Evolutionary conservation across 1,139 yeast genomes (phyloP).

Genomic region (Yamadazyma siamensis): DNA sequence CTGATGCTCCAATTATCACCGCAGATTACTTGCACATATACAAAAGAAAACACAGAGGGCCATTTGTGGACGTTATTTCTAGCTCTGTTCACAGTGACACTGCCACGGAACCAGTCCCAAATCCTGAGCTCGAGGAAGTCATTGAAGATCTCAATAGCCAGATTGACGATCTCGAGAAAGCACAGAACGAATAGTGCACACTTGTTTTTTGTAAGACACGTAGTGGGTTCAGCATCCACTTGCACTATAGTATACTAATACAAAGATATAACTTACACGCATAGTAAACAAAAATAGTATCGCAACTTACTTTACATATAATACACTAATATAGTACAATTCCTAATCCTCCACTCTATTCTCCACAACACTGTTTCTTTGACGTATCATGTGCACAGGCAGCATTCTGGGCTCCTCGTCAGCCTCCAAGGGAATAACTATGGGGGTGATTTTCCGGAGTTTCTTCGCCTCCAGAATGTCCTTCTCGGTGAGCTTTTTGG

Average conservation of each 20-base stretch:
- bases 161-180: slow-evolving; percentile 15
- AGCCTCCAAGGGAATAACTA: slow-evolving; percentile 34
- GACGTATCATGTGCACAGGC: slow-evolving; percentile 28
- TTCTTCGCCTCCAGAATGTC: slow-evolving; percentile 38
- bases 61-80: no score
- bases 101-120: no score
- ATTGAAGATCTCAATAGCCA: slow-evolving; percentile 15
- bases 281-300: no score
- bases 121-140: slow-evolving; percentile 12
- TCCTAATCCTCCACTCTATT: no score
- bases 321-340: no score
- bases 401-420: slow-evolving; percentile 32
- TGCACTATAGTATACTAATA: no score
- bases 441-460: slow-evolving; percentile 36
- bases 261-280: no score
- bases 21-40: slow-evolving; percentile 29
- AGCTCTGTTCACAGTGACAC: no score
- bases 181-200: slow-evolving; percentile 1
- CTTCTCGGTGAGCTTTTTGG: slow-evolving; percentile 5
- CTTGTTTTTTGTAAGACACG: no score
- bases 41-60: no score
- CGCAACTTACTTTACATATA: no score
- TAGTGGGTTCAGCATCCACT: no score
- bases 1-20: slow-evolving; percentile 21
- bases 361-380: slow-evolving; percentile 18